phyloP scores from a whole-genome alignment of 352 stramenopile species.

The Phytophthora tentaculata region DNA sequence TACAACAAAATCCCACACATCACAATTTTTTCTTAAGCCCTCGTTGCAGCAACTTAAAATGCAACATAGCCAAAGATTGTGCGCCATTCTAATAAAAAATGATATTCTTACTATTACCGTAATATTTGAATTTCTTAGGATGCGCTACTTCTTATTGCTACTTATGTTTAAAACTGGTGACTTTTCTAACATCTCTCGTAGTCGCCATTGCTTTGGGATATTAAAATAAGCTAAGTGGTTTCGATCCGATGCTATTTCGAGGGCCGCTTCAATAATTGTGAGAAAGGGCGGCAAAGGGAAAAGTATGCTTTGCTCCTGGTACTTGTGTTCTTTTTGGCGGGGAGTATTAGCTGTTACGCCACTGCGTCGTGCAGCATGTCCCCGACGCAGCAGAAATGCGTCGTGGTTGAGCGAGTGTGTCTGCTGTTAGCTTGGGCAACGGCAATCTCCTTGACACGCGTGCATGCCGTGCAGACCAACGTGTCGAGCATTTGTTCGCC shows the following conservation, averaged over 20 bases:
- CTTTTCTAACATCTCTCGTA: too few relatives aligned
- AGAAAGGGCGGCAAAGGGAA: too few relatives aligned
- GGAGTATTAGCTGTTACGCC: too few relatives aligned
- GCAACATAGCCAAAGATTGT: conserved; percentile 18
- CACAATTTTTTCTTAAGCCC: conserved; percentile 23
- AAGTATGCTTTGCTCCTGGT: too few relatives aligned
- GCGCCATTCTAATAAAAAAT: not conserved
- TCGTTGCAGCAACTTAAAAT: conserved; percentile 6
- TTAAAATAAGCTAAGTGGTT: too few relatives aligned
- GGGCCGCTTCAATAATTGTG: too few relatives aligned
- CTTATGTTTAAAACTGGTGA: not conserved
- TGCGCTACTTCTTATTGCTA: conserved; percentile 1
- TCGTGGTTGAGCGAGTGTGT: conserved; percentile 3
- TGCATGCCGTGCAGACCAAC: conserved; percentile 52
- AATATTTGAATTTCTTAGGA: too few relatives aligned
- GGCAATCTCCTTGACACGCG: not conserved
- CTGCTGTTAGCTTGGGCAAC: conserved; percentile 19
- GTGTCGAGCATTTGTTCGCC: conserved; percentile 71
- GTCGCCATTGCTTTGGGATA: too few relatives aligned
- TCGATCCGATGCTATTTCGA: too few relatives aligned
- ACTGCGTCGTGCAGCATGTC: not conserved
- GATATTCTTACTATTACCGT: too few relatives aligned
- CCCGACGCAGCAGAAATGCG: not conserved
- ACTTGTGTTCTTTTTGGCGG: too few relatives aligned
- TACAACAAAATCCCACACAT: conserved; percentile 25